Base-by-base conservation (phyloP, 768 basidiomycete species). In the Exsudoporus frostii region DNA sequence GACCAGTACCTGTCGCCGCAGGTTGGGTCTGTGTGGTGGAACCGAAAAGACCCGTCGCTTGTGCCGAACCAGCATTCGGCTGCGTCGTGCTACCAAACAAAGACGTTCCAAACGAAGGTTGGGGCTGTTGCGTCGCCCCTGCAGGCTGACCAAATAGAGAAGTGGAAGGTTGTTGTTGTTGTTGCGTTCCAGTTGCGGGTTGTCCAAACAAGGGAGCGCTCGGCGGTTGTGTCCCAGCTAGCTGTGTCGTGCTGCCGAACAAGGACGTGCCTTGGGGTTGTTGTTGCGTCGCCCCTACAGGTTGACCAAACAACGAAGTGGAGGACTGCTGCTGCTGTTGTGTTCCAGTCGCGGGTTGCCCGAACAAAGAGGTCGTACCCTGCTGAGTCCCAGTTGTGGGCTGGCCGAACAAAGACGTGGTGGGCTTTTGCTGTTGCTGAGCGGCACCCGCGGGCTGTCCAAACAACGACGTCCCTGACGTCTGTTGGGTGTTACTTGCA, bases 81-180 rank as follows among this genome's bases (percentile, higher is more conserved):
- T 63, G 63, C 4, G 51, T 14, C n/a, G 58, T 49, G 11, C 43
- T 37, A 30, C 64, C 57, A 39, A 77, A 76, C 17, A 73, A 32
- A 7, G 70, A 56, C 15, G 60, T 60, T 29, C 74, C 74, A 45
- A 71, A 66, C 24, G 72, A 49, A 22, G 10, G 51, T 39, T 61
- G 64, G 10, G 62, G 55, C 27, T 65, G 68, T 50, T 66, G 66
- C 17, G 54, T 46, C 11, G 36, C 22, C 22, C 59, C 62, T 57
- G 56, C 55, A 29, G 66, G 58, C 45, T 73, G 72, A 2, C 77
- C 73, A 56, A 79, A 79, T 25, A 76, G 47, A 0, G 74, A 65
- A 1, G 61, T 55, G 13, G 62, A 47, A 13, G 60, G 55, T 45
- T 72, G 72, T 45, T 72, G 72, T 24, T 73, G 73, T 22, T 71